phyloP scores from a whole-genome alignment of 176 grass and related monocot species.

The Alopecurus myosuroides region DNA sequence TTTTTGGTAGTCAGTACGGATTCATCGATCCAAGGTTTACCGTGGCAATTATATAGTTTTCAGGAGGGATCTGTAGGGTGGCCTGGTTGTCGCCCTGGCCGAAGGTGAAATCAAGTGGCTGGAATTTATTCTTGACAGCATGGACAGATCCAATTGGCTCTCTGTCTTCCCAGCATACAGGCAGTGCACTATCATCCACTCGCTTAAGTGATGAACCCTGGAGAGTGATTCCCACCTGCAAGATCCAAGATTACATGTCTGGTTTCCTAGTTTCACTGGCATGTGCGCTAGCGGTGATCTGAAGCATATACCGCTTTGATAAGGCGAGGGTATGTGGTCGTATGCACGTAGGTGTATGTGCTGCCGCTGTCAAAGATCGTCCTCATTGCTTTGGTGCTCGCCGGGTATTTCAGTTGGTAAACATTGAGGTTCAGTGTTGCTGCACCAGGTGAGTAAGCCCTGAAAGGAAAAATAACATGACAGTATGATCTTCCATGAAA shows the following conservation, averaged over 20 bases:
- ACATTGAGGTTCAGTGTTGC: constrained; percentile 37
- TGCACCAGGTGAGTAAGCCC: constrained; percentile 75
- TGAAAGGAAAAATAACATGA: constrained; percentile 22
- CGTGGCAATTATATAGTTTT: not conserved
- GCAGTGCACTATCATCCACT: not conserved
- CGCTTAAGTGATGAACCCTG: not conserved
- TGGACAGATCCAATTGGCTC: not conserved
- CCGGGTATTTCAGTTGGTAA: not conserved
- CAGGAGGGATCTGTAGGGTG: not conserved
- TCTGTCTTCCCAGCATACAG: not conserved
- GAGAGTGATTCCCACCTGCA: not conserved
- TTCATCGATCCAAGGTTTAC: not conserved
- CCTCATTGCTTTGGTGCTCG: constrained; percentile 44
- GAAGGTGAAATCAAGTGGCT: not conserved
- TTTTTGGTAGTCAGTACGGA: too few species aligned
- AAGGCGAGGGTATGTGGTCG: constrained; percentile 45
- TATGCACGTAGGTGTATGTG: constrained; percentile 63
- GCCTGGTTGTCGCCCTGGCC: not conserved
- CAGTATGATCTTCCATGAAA: not conserved
- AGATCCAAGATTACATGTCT: not conserved
- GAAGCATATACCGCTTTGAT: constrained; percentile 27
- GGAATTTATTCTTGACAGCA: not conserved
- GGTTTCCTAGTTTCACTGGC: too few species aligned
- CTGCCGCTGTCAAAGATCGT: constrained; percentile 78
- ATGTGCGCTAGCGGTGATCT: not conserved